Percentiles rank a stretch among this genome's conserved stretches.
phyloP scores from a whole-genome alignment of 441 rosid species.

The Syzygium syzygioides region DNA sequence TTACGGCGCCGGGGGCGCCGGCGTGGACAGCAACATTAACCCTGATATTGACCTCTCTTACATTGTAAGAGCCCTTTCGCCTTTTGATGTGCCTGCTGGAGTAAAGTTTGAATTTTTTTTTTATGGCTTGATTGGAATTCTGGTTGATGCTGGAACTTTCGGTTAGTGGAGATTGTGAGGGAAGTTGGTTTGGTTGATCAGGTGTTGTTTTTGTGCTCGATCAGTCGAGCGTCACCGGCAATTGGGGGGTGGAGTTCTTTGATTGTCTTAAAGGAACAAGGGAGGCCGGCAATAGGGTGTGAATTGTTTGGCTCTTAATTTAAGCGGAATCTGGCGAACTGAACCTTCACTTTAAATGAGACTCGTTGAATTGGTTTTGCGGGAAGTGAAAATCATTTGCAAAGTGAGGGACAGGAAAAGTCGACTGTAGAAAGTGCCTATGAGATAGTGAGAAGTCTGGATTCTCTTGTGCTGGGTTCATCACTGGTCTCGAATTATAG shows the following conservation, averaged over 20 bases:
- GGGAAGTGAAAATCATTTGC: background rate
- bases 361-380: background rate
- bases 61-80: constrained; percentile 41
- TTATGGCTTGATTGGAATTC: background rate
- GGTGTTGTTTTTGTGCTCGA: background rate
- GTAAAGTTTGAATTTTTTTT: background rate
- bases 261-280: background rate
- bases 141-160: background rate
- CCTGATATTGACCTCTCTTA: constrained; percentile 46
- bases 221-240: background rate
- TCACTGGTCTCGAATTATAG: background rate
- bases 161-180: background rate
- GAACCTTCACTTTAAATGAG: background rate
- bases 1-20: constrained; percentile 9
- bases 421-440: background rate
- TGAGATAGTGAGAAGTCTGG: background rate
- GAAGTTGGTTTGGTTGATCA: background rate
- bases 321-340: background rate
- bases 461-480: background rate
- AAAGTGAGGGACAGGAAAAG: background rate
- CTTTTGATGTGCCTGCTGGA: background rate
- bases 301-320: background rate
- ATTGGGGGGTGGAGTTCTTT: background rate
- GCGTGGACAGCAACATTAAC: constrained; percentile 24
- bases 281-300: background rate